Evolutionary conservation across 2,329 filamentous ascomycete genomes (phyloP).

Genomic region (Fusarium dimerum): DNA sequence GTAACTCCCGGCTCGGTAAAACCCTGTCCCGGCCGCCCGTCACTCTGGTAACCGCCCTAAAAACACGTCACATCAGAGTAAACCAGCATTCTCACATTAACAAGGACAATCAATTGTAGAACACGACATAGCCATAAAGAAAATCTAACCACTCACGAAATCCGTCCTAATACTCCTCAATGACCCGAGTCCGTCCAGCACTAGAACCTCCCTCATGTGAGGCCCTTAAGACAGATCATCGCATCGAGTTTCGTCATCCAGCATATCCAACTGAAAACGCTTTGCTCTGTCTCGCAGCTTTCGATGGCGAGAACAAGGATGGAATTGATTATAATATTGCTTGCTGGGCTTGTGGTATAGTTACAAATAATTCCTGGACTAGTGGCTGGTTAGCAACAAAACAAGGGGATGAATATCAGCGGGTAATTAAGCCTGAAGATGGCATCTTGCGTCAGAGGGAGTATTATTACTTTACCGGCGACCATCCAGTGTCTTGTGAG

Average conservation of each 20-base stretch:
- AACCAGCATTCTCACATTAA: too few species aligned
- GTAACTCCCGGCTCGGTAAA: too few species aligned
- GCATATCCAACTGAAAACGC: neutral
- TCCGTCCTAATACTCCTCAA: neutral
- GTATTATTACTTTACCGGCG: neutral
- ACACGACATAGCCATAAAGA: too few species aligned
- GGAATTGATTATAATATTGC: slow-evolving; percentile 1
- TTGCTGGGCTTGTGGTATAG: neutral
- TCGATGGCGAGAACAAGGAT: neutral
- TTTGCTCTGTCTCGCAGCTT: neutral
- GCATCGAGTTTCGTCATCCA: neutral
- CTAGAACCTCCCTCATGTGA: neutral
- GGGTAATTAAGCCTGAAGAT: neutral
- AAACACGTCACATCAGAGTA: too few species aligned
- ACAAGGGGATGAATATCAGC: neutral
- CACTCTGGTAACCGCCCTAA: too few species aligned
- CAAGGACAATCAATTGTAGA: too few species aligned
- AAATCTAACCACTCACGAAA: too few species aligned
- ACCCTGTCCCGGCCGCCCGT: too few species aligned
- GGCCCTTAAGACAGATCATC: neutral
- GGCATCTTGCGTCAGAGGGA: neutral
- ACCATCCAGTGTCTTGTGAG: neutral
- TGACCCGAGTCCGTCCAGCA: neutral
- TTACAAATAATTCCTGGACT: neutral
- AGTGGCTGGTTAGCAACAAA: neutral